Evolutionary conservation across 2,329 filamentous ascomycete species (phyloP).

Genomic region (Fusarium humuli): DNA sequence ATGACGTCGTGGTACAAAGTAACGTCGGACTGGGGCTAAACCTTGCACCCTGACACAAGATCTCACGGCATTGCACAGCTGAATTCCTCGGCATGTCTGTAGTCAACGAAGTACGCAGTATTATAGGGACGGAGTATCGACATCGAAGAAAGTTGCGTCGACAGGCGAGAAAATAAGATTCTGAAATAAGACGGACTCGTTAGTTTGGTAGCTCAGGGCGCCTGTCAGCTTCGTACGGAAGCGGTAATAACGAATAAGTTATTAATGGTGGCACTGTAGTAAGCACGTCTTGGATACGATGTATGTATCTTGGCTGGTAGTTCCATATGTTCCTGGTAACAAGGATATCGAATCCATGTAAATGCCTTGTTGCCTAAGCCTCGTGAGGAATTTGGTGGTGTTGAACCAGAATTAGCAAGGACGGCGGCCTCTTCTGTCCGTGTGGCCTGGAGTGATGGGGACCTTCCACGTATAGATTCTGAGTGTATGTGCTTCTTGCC

Average conservation of each 20-base stretch:
- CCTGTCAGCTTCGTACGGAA: not conserved
- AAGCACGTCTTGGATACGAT: not conserved
- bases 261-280: not conserved
- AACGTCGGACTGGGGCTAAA: constrained; percentile 33
- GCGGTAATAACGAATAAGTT: not conserved
- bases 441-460: not conserved
- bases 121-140: not conserved
- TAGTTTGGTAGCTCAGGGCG: not conserved
- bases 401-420: not conserved
- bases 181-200: not conserved
- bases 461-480: not conserved
- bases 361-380: not conserved
- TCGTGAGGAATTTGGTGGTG: not conserved
- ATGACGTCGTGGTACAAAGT: constrained; percentile 32
- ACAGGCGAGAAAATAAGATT: not conserved
- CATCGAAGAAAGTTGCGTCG: not conserved
- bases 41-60: constrained; percentile 45
- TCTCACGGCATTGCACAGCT: constrained; percentile 47
- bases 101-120: constrained; percentile 3
- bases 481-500: not conserved
- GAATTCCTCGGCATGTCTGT: constrained; percentile 35
- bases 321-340: not conserved
- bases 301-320: not conserved
- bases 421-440: not conserved
- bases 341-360: constrained; percentile 1